Evolutionary conservation across 345 rosid species (phyloP).

Genomic region (Gossypium rotundifolium): DNA sequence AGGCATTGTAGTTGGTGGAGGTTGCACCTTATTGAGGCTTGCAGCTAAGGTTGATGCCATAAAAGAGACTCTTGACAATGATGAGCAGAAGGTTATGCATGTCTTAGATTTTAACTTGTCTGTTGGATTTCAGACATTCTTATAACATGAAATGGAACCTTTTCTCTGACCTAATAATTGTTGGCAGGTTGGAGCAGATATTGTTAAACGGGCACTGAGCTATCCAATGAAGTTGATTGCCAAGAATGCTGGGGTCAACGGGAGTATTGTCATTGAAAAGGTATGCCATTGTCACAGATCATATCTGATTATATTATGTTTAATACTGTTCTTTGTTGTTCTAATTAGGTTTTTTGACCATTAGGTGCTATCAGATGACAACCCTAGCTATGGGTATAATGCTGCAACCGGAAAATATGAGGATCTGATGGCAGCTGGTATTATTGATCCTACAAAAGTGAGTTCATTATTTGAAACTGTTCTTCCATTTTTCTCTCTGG

Average conservation of each 20-base stretch:
- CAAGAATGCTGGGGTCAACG: constrained; percentile 93
- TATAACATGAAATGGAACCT: not conserved
- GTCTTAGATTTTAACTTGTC: not conserved
- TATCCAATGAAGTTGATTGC: constrained; percentile 90
- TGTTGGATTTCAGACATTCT: not conserved
- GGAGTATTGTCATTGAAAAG: constrained; percentile 95
- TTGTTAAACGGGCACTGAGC: constrained; percentile 81
- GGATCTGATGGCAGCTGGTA: constrained; percentile 94
- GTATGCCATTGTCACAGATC: constrained; percentile 19
- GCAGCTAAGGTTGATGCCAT: constrained; percentile 70
- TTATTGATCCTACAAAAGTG: constrained; percentile 93
- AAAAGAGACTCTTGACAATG: constrained; percentile 62
- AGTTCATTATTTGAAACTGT: constrained; percentile 1
- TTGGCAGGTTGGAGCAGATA: constrained; percentile 84
- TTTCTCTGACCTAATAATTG: not conserved
- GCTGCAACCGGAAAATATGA: constrained; percentile 95
- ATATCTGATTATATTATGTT: not conserved
- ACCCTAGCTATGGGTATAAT: constrained; percentile 73
- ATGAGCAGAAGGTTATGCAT: constrained; percentile 71
- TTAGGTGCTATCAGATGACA: constrained; percentile 77
- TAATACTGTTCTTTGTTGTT: not conserved
- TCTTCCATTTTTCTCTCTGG: not conserved
- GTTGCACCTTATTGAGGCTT: constrained; percentile 71
- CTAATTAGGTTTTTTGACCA: not conserved
- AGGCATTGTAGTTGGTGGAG: constrained; percentile 85